These are phyloP conservation scores for Parastagonospora avenae DNA, from an alignment of 2,329 filamentous ascomycete genomes.

Conservation along the genomic window DNA sequence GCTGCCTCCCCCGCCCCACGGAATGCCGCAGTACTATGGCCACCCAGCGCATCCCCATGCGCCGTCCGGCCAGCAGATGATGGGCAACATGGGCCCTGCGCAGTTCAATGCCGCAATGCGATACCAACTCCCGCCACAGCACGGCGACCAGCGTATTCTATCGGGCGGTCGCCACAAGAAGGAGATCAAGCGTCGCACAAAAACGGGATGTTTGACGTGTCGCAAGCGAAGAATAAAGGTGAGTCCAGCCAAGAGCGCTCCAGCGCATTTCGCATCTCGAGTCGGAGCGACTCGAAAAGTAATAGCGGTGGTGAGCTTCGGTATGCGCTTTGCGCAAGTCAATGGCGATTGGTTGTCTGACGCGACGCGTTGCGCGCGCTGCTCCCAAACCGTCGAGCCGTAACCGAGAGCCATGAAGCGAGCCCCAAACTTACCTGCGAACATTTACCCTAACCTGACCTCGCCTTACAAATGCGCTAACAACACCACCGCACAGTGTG, in stretches of 20 bases:
- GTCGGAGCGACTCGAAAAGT: not conserved
- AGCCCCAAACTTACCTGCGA: slow-evolving; percentile 23
- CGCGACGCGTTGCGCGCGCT: slow-evolving; percentile 34
- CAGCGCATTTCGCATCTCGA: not conserved
- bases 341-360: slow-evolving; percentile 27
- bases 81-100: slow-evolving; percentile 55
- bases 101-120: slow-evolving; percentile 54
- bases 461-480: slow-evolving; percentile 28
- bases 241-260: slow-evolving; percentile 13
- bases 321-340: slow-evolving; percentile 14
- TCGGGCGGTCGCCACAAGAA: slow-evolving; percentile 69
- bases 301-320: not conserved
- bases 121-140: slow-evolving; percentile 60
- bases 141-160: slow-evolving; percentile 58
- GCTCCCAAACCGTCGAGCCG: slow-evolving; percentile 23
- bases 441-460: slow-evolving; percentile 39
- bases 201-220: slow-evolving; percentile 69
- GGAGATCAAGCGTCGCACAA: slow-evolving; percentile 77
- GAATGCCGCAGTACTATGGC: slow-evolving; percentile 60
- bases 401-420: slow-evolving; percentile 48
- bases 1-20: slow-evolving; percentile 58
- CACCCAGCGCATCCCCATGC: slow-evolving; percentile 36
- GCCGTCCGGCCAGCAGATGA: slow-evolving; percentile 56
- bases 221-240: slow-evolving; percentile 73
- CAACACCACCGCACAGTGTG: slow-evolving; percentile 68